Evolutionary conservation across 2,329 filamentous ascomycete genomes (phyloP), one percentile per base, ranked within the genome.

Genomic region (Phaeosphaeriaceae sp.): DNA sequence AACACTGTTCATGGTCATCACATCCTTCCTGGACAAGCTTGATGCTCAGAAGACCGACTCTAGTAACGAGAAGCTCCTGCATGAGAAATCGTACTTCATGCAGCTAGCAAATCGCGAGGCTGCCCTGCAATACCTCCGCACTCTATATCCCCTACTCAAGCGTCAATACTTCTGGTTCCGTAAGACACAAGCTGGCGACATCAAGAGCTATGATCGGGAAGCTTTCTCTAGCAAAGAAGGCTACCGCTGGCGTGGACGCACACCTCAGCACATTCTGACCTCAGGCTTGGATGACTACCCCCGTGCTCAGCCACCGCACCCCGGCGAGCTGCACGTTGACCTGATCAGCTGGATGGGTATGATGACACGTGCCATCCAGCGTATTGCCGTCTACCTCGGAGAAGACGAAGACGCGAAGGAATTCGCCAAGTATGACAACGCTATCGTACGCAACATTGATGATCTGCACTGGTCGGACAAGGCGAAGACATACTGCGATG

Each of bases 251-350:
- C 89, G 93, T 54, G 95, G 95, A 61, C 90, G 95, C 56, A 95
- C 91, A 7, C 87, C 91, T 33, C 86, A 88, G 48, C 95, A 98
- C 76, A 90, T 96, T 61, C 84, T 99, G 49, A 96, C 95, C 5
- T 97, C 93, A 52, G 95, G 95, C 2, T 86, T 99, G 1, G 95
- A 99, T 71, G 95, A 99, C 80, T 99, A 98, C 74, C 95, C 95
- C 50, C 91, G 95, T 49, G 86, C 95, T 9, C 92, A 96, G 77
- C 93, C 95, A 15, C 95, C 95, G 24, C 93, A 97, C 76, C 94
- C 95, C 0, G 94, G 92, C 70, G 95, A 99, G 86, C 85, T 99
- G 50, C 94, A 99, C 76, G 89, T 96, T 27, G 95, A 99, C 78
- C 84, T 98, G 53, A 91, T 99, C 76, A 91, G 91, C 52, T 99